Evolutionary conservation across 1,139 yeast genomes (phyloP), one percentile per base, ranked within the genome.

Genomic region (Saccharomycopsis crataegensis): DNA sequence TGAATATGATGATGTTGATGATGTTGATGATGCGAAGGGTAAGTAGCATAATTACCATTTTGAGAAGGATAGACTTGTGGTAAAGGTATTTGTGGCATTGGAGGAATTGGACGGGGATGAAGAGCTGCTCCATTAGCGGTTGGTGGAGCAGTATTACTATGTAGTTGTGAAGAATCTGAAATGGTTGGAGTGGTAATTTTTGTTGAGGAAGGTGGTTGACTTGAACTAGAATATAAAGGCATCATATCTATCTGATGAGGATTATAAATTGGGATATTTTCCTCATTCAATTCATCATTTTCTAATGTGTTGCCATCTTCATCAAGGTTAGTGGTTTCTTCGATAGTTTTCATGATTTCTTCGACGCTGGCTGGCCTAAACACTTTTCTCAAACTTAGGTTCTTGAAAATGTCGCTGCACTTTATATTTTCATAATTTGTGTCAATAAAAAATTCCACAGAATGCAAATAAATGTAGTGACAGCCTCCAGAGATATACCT

Each of bases 401-500:
- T 37, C 7, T n/a, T 50, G 46, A 56, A 53, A 9, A 56, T 28
- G 9, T 53, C 57, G 7, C 9, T 5, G 16, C 43, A 47, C n/a
- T 16, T 36, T 8, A 49, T 34, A 14, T n/a, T 12, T 14, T 33
- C 33, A 8, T 17, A 34, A 8, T 49, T 43, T 11, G 40, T 22
- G 37, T 56, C 58, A 45, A 48, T 53, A 22, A 16, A 56, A 45
- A 56, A 56, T 22, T 48, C 53, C 28, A 52, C 51, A 6, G 55
- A 43, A 22, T 56, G 58, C 9, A 56, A 41, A 34, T 44, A 56
- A 8, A 56, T 51, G 32, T 56, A 56, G 40, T 56, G 58, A 41
- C 58, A 56, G 9, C 51, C 49, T 28, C 58, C 58, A 11, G 52
- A 43, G 28, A 56, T 48, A 42, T 56, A 56, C 11, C 58, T 43